Base-by-base conservation (phyloP, 2,329 filamentous ascomycete genomes). In the Xylaria sp. region DNA sequence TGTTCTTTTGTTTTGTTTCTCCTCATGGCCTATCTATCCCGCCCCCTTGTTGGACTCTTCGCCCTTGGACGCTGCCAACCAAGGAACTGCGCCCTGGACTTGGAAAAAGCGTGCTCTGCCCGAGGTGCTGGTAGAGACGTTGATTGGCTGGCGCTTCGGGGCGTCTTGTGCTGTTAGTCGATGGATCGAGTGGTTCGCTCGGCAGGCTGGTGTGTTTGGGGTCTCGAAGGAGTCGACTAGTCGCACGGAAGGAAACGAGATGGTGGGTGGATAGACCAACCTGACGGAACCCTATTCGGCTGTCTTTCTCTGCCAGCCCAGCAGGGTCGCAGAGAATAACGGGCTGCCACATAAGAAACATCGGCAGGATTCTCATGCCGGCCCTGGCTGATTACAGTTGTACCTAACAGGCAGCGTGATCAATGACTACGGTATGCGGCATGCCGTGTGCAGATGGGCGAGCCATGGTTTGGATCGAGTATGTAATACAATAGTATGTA, bases 81-180 rank as follows among this genome's bases (percentile, higher is more conserved):
- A 50, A 68, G 35, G 50, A 37, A 51, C 47, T 13, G 54, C n/a
- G 40, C 42, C 58, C 27, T 44, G 47, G 47, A 48, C 25, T 10
- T 35, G 32, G 44, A 35, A 47, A 35, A 65, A 61, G 55, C 21
- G 60, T 63, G 47, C 48, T 44, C 60, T 67, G 60, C 65, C 70
- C 70, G 65, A 71, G 65, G 58, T 55, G 64, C 23, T 67, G 69
- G 69, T 65, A 71, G 59, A 67, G 58, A 25, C n/a, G 53, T 25
- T 71, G 66, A 71, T 71, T 71, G 69, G 69, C 61, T 60, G 47
- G 50, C 18, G 44, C 18, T 25, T 59, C 42, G 54, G 65, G 68
- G 55, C 32, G 51, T 55, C 48, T 53, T 29, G 32, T 62, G 32
- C n/a, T 58, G 35, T 47, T 65, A 51, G 54, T 65, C 32, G 51